Percentiles rank a stretch among this genome's conserved stretches.
Conservation (phyloP, 148 eudicot species). For the Rhododendron mucronatum region DNA sequence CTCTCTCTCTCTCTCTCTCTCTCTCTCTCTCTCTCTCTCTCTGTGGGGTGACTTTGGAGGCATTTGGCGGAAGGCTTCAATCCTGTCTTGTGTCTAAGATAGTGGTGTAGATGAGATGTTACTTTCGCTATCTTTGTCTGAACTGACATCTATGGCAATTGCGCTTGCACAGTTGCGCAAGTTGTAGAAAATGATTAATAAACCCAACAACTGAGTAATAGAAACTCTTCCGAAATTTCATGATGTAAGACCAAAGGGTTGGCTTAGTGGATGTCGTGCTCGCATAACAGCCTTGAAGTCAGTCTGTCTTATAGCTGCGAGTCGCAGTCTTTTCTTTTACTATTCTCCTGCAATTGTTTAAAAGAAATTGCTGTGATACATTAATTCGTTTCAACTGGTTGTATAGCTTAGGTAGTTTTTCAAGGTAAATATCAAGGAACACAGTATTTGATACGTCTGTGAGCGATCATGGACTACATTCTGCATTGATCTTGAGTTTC, state of each 20-base stretch:
- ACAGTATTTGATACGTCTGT: neutral
- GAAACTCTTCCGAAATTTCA: neutral
- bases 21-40: too few species aligned
- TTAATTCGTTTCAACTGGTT: neutral
- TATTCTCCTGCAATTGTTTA: neutral
- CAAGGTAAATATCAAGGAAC: neutral
- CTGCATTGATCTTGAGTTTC: neutral
- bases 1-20: too few species aligned
- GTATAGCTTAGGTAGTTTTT: neutral
- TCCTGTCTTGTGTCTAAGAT: neutral
- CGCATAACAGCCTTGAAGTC: neutral
- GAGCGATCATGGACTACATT: neutral
- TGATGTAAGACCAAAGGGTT: neutral
- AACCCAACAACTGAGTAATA: neutral
- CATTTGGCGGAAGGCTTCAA: neutral
- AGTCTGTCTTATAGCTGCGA: neutral
- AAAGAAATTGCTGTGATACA: neutral
- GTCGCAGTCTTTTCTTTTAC: neutral
- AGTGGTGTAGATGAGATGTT: neutral
- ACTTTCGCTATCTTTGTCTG: neutral
- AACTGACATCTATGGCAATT: neutral
- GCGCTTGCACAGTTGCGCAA: neutral
- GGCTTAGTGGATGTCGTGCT: neutral
- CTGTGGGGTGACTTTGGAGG: neutral
- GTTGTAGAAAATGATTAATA: neutral